Evolutionary conservation across 2,329 filamentous ascomycete species (phyloP).

Genomic region (Aspergillus melleus): DNA sequence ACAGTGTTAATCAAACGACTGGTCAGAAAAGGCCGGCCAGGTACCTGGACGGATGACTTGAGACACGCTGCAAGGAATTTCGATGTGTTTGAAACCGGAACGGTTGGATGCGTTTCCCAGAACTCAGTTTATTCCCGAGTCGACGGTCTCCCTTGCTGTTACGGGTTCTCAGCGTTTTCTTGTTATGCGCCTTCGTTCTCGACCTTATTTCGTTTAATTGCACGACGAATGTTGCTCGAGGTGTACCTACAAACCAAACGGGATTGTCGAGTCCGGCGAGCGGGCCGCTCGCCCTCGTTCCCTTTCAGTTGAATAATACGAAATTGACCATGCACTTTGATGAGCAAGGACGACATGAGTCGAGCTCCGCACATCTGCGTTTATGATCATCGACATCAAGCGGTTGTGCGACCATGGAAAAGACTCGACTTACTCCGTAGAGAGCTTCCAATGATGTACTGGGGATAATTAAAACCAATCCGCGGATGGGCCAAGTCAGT

Average conservation of each 20-base stretch:
- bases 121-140: constrained; percentile 11
- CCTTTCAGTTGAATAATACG: neutral
- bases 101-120: constrained; percentile 7
- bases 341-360: neutral
- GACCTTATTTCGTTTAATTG: neutral
- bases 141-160: constrained; percentile 9
- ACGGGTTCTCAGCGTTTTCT: neutral
- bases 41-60: neutral
- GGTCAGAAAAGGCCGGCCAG: neutral
- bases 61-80: constrained; percentile 20
- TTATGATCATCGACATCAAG: neutral
- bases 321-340: neutral
- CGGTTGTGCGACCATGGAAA: neutral
- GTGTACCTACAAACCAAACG: neutral
- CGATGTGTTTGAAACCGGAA: constrained; percentile 18
- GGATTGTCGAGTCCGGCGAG: neutral
- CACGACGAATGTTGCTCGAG: neutral
- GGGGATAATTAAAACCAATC: neutral
- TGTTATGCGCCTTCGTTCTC: neutral
- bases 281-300: neutral
- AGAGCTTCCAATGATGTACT: neutral
- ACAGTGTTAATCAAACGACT: neutral
- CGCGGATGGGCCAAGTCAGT: constrained; percentile 4
- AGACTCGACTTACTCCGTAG: neutral
- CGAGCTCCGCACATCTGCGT: neutral